A percentile compares a stretch with the other conserved stretches of the same genome.
Evolutionary conservation across 2,329 filamentous ascomycete species (phyloP).

Genomic region (Clonostachys rhizophaga): DNA sequence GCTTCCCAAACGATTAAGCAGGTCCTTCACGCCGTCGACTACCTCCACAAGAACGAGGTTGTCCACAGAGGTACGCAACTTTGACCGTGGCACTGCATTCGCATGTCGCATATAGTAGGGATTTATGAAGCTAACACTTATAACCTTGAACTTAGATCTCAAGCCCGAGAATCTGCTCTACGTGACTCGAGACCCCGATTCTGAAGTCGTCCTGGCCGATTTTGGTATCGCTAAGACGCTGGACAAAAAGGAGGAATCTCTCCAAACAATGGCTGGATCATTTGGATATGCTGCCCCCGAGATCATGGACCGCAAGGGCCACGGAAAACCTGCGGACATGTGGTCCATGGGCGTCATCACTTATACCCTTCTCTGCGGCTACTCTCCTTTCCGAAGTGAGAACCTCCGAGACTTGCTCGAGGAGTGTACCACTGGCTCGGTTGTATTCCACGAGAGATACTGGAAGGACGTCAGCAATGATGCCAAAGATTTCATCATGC

Average conservation of each 20-base stretch:
- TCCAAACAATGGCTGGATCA: slow-evolving; percentile 97
- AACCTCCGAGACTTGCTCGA: slow-evolving; percentile 90
- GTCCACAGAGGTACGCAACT: slow-evolving; percentile 76
- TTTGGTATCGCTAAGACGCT: slow-evolving; percentile 99
- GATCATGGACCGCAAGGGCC: slow-evolving; percentile 96
- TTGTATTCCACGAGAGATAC: slow-evolving; percentile 96
- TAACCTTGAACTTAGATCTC: slow-evolving; percentile 59
- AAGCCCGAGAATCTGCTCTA: slow-evolving; percentile 98
- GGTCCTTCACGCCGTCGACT: slow-evolving; percentile 88
- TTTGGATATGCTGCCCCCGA: slow-evolving; percentile 98
- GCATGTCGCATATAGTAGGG: too few species aligned
- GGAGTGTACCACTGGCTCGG: slow-evolving; percentile 77
- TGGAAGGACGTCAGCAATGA: slow-evolving; percentile 97
- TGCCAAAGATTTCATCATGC: slow-evolving; percentile 89
- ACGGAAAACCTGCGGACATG: slow-evolving; percentile 98
- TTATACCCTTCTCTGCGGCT: slow-evolving; percentile 95
- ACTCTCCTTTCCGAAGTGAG: slow-evolving; percentile 96
- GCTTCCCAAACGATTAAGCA: slow-evolving; percentile 93
- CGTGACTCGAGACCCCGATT: slow-evolving; percentile 70
- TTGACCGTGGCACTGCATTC: background rate
- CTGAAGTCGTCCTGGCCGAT: slow-evolving; percentile 88
- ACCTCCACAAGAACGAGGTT: slow-evolving; percentile 90
- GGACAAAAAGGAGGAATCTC: slow-evolving; percentile 81
- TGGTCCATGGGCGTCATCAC: slow-evolving; percentile 99
- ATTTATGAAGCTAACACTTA: slow-evolving; percentile 5